Conservation (phyloP, 192 early-diverging fungal genomes). For the Rhizophlyctis rosea region DNA sequence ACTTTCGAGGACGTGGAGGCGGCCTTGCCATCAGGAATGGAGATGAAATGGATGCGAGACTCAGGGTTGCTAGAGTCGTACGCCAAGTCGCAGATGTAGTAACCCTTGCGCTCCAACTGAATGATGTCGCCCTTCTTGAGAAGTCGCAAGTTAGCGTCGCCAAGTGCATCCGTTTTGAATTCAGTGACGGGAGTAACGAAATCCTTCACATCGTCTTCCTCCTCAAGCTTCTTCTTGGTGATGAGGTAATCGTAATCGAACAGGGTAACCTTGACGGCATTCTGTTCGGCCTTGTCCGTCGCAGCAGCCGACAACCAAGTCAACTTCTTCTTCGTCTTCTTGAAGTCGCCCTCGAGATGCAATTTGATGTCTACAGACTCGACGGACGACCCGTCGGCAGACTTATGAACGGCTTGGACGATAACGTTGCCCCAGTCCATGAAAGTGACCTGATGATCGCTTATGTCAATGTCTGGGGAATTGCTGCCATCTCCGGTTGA, state of each 20-base stretch:
- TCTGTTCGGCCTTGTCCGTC: constrained; percentile 49
- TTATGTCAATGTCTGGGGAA: too few relatives aligned
- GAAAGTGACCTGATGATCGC: constrained; percentile 77
- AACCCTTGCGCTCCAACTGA: constrained; percentile 96
- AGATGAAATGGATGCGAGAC: constrained; percentile 67
- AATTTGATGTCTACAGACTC: constrained; percentile 63
- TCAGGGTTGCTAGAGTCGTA: constrained; percentile 45
- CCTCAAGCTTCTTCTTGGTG: constrained; percentile 97
- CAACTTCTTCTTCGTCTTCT: constrained; percentile 98
- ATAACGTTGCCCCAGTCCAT: constrained; percentile 99
- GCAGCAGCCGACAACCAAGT: constrained; percentile 76
- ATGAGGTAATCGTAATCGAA: constrained; percentile 97
- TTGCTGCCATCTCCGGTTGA: too few relatives aligned
- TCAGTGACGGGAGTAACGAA: constrained; percentile 80
- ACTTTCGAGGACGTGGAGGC: constrained; percentile 45
- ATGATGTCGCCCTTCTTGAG: constrained; percentile 54
- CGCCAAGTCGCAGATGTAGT: constrained; percentile 82
- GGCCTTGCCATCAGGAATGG: constrained; percentile 91
- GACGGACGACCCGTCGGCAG: constrained; percentile 48
- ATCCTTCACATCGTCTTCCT: constrained; percentile 80
- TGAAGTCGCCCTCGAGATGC: constrained; percentile 93
- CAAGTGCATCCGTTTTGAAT: constrained; percentile 59
- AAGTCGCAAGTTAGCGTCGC: constrained; percentile 46
- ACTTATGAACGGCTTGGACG: constrained; percentile 70
- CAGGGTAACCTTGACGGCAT: constrained; percentile 66